These are phyloP conservation scores for Solanum bulbocastanum DNA, from an alignment of 257 asterid species.

Conservation along the genomic window DNA sequence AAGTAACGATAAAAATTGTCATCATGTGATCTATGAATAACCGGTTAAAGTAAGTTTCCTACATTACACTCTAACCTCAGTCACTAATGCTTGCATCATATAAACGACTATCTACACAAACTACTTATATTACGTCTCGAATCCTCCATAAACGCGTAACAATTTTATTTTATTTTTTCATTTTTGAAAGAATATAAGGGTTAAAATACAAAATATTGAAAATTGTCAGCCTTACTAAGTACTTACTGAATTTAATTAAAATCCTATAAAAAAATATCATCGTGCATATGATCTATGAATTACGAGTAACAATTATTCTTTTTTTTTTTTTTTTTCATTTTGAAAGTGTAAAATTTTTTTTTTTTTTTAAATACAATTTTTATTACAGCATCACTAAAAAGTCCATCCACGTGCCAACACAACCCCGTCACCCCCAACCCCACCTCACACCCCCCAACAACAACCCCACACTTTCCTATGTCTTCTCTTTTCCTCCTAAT, in stretches of 20 bases:
- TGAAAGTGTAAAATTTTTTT: background rate
- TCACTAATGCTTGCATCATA: background rate
- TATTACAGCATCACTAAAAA: constrained; percentile 5
- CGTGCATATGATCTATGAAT: background rate
- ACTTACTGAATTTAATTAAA: background rate
- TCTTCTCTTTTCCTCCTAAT: background rate
- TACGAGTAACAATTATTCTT: background rate
- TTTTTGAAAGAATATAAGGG: background rate
- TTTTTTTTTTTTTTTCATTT: background rate
- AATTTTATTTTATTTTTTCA: background rate
- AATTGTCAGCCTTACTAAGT: background rate
- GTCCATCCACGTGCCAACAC: constrained; percentile 45
- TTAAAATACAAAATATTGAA: background rate
- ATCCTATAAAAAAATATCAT: background rate
- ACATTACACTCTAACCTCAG: no score
- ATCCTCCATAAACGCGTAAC: accelerated
- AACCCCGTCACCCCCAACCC: background rate
- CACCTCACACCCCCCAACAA: background rate
- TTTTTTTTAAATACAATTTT: background rate
- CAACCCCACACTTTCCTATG: background rate
- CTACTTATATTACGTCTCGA: no score
- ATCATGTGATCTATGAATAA: accelerated
- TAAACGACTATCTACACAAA: no score
- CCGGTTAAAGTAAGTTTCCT: background rate
- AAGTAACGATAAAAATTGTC: background rate